phyloP scores from a whole-genome alignment of 2,329 filamentous ascomycete genomes.

The Aspergillus terreus region DNA sequence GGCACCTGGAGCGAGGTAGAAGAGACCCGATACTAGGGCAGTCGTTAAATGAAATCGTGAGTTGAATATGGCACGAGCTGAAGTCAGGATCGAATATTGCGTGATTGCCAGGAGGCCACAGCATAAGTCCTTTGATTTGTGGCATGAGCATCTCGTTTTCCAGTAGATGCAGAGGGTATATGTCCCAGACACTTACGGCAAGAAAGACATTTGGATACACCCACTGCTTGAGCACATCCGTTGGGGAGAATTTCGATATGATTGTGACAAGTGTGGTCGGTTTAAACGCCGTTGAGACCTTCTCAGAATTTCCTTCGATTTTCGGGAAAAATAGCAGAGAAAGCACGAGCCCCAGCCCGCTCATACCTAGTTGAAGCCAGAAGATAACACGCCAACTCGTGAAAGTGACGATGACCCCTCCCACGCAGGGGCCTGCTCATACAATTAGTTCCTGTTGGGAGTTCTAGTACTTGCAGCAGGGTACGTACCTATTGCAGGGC shows the following conservation, averaged over 20 bases:
- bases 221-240: conserved; percentile 58
- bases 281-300: conserved; percentile 23
- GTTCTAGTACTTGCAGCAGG: too few relatives aligned
- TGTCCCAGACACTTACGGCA: conserved; percentile 35
- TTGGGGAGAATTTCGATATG: conserved; percentile 55
- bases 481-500: conserved; percentile 32
- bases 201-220: conserved; percentile 66
- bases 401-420: conserved; percentile 75
- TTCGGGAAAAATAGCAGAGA: conserved; percentile 66
- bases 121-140: conserved; percentile 24
- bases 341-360: conserved; percentile 56
- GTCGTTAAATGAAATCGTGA: conserved; percentile 66
- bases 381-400: conserved; percentile 71
- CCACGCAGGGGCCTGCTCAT: conserved; percentile 52
- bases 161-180: too few relatives aligned
- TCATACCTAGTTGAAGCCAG: conserved; percentile 70
- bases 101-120: conserved; percentile 62
- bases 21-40: conserved; percentile 65
- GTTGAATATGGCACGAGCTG: conserved; percentile 70
- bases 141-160: too few relatives aligned
- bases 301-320: conserved; percentile 50
- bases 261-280: conserved; percentile 1
- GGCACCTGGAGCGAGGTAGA: conserved; percentile 69
- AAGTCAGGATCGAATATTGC: conserved; percentile 66
- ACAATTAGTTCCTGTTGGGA: too few relatives aligned